Evolutionary conservation across 768 basidiomycete species (phyloP), one percentile per base, ranked within the genome.

Genomic region (Phaffia australis): DNA sequence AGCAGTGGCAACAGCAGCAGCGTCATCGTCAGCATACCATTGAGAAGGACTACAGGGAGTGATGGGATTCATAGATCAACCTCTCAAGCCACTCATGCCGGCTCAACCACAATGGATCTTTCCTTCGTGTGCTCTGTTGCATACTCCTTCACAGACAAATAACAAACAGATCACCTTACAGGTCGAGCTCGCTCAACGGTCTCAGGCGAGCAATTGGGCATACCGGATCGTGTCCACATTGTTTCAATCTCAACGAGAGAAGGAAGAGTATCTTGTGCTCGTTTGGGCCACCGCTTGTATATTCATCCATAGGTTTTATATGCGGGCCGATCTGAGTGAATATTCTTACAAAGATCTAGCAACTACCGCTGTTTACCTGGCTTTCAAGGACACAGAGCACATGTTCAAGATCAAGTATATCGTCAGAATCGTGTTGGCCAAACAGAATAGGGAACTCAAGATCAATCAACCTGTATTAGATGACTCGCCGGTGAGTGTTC

Each of bases 221-320:
- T 42, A 42, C 35, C 35, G 35, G 11, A 42, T 42, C 35, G 35
- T 42, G 35, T 42, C 35, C 11, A 42, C 35, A 11, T 42, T 42
- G 35, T 42, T 42, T 42, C 35, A 42, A 42, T 42, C 63, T 64
- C 52, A 25, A 55, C 29, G 42, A 3, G 5, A 19, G 63, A 23
- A 55, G 18, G 25, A 29, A 46, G 54, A 56, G 27, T 19, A 23
- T 19, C 35, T 30, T 16, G 3, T 35, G 6, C 52, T 35, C 8
- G 32, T 52, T 54, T 21, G 27, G 4, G 63, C 63, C 5, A 56
- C 54, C 19, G 63, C 63, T 3, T 54, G 54, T 19, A 42, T 32
- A 19, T 64, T 56, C 25, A 30, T 64, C 19, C 63, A 64, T 6
- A 46, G 63, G 16, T 64, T 64, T 51, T 64, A 64, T 54, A 64